Conservation (phyloP, 2,329 filamentous ascomycete species). For the Colletotrichum tofieldiae region DNA sequence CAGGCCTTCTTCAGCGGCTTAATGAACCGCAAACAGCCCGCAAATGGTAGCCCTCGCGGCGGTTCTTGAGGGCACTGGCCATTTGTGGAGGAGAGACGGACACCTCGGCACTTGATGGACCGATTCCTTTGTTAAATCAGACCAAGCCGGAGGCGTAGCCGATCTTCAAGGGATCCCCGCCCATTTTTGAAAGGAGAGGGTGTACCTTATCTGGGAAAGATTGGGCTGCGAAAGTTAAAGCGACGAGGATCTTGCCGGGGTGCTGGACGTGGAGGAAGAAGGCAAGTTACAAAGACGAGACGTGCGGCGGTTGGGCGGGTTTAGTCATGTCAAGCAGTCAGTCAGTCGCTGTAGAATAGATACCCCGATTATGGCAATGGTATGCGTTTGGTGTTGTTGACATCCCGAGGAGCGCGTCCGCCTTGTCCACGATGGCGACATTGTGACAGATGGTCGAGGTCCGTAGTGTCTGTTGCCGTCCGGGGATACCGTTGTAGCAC, state of each 20-base stretch:
- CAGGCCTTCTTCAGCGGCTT: constrained; percentile 73
- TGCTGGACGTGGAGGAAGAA: neutral
- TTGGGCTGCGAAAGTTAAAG: constrained; percentile 12
- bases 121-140: neutral
- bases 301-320: constrained; percentile 18
- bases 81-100: neutral
- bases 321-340: constrained; percentile 30
- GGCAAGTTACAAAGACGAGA: neutral
- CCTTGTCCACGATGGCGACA: neutral
- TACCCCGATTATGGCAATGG: constrained; percentile 54
- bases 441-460: too few relatives aligned
- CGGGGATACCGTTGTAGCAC: too few relatives aligned
- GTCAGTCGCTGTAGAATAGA: constrained; percentile 57
- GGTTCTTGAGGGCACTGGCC: constrained; percentile 18
- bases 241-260: constrained; percentile 2
- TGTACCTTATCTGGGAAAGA: constrained; percentile 9
- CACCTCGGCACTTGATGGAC: neutral
- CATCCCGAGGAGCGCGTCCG: neutral
- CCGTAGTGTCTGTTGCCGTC: too few relatives aligned
- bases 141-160: neutral
- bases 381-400: constrained; percentile 24
- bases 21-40: constrained; percentile 67
- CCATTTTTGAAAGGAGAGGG: constrained; percentile 15
- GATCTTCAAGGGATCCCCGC: neutral
- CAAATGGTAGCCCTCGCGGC: constrained; percentile 31